Base-by-base conservation (phyloP, 768 basidiomycete genomes). In the Mycena amicta region DNA sequence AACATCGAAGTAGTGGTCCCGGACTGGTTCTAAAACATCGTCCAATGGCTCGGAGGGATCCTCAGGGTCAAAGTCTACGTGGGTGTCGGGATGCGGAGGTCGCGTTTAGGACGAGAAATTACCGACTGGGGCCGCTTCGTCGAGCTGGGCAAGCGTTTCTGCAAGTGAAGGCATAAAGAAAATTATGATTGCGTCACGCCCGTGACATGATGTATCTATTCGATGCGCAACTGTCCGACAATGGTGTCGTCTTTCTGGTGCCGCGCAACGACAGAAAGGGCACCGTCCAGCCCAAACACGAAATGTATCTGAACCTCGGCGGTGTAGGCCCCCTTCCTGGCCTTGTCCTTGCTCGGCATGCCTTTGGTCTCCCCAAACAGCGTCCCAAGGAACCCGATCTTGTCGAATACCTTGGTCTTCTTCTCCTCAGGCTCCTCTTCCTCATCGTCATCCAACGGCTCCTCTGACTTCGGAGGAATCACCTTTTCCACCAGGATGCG, bases 1-100 rank as follows among this genome's bases (percentile, higher is more conserved):
- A 37, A 95, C 91, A 65, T 90, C 86, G 41, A 93, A 68, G 71
- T 96, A 97, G 72, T 96, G 94, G 64, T 88, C 87, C 65, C 88
- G 77, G 37, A 66, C 70, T 33, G 71, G 60, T 41, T 80, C 70
- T 30, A 53, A 69, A 43, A 69, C 73, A 60, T 79, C 75, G 37
- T 82, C 77, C 47, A 75, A 71, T 16, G 72, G 70, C 64, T 83
- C 78, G 20, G 72, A 68, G 29, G 80, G 68, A 62, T 88, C 85
- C 70, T 94, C 93, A 12, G 87, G 88, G 71, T 94, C 91, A 67
- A 84, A 79, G 67, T 92, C 90, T 90, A 66, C 39, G 58, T 11
- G 5, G 12, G 22, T 8, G 26, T 49, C 12, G 26, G 47, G 46
- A 28, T 28, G 52, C 49, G 65, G 53, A 59, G 59, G 45, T 41